phyloP scores from a whole-genome alignment of 108 stramenopile species.

The Nannochloropsis oceanica region DNA sequence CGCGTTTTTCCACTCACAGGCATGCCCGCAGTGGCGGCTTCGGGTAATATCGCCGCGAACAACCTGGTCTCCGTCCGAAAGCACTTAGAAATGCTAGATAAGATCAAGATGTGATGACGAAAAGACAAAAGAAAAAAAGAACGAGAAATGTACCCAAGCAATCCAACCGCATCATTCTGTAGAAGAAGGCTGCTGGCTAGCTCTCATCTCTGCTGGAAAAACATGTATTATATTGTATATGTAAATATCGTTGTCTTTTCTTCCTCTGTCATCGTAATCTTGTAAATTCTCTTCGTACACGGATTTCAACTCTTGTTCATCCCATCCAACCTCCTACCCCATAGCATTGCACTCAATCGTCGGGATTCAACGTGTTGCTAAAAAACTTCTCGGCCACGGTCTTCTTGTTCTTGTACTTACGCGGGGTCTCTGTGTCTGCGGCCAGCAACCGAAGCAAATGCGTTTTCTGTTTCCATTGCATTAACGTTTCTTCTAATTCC shows the following conservation, averaged over 20 bases:
- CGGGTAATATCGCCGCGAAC: slow-evolving; percentile 58
- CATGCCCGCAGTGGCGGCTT: slow-evolving; percentile 76
- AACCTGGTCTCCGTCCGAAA: slow-evolving; percentile 27
- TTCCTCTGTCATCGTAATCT: too few species aligned
- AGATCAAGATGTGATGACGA: slow-evolving; percentile 14
- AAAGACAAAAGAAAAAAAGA: too few species aligned
- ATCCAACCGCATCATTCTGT: too few species aligned
- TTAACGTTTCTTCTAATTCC: slow-evolving; percentile 36
- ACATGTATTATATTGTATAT: too few species aligned
- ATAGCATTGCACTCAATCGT: neutral
- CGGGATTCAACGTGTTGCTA: neutral
- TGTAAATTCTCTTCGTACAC: too few species aligned
- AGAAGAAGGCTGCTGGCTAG: too few species aligned
- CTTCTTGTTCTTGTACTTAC: neutral
- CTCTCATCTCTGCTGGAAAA: too few species aligned
- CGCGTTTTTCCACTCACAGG: slow-evolving; percentile 72
- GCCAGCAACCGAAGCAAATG: slow-evolving; percentile 24
- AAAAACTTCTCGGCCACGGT: neutral
- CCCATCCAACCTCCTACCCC: too few species aligned
- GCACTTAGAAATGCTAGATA: slow-evolving; percentile 11
- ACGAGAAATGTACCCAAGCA: too few species aligned
- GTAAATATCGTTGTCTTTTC: too few species aligned
- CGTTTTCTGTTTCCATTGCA: slow-evolving; percentile 38
- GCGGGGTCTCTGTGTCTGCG: neutral
- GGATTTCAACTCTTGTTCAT: too few species aligned